Conservation (phyloP, 2,329 filamentous ascomycete species). For the Tolypocladium sp. region DNA sequence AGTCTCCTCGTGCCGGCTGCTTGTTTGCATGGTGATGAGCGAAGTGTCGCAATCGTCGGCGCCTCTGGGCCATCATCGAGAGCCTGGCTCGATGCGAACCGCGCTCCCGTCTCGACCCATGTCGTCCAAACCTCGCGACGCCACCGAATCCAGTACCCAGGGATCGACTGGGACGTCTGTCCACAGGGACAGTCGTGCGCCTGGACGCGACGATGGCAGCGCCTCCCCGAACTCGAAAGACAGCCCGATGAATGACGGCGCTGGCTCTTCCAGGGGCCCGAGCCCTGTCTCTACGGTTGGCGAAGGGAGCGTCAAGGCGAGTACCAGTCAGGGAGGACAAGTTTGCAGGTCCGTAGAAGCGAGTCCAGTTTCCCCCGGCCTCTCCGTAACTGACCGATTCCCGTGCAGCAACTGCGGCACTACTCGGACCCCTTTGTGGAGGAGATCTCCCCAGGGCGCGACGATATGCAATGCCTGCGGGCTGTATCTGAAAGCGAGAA, state of each 20-base stretch:
- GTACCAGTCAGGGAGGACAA: conserved; percentile 44
- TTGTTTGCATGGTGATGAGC: conserved; percentile 18
- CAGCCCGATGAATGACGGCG: conserved; percentile 13
- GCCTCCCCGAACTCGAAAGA: conserved; percentile 16
- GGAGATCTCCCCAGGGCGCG: conserved; percentile 81
- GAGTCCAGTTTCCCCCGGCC: too few species aligned
- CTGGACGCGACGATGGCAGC: conserved; percentile 12
- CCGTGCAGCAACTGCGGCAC: conserved; percentile 78
- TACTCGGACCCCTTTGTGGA: conserved; percentile 88
- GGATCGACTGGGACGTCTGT: conserved; percentile 13
- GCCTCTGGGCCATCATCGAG: conserved; percentile 18
- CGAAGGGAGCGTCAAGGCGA: conserved; percentile 7
- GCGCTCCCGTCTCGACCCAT: conserved; percentile 28
- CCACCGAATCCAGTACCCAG: conserved; percentile 2
- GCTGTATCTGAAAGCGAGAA: conserved; percentile 87
- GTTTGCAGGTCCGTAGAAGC: conserved; percentile 58
- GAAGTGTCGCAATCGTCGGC: conserved; percentile 16
- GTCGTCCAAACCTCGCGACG: conserved; percentile 20
- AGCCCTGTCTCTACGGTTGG: conserved; percentile 16
- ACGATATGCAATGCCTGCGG: conserved; percentile 98
- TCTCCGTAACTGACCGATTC: not conserved
- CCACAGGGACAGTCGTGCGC: conserved; percentile 11
- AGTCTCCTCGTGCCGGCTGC: not conserved
- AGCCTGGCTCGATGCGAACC: conserved; percentile 21
- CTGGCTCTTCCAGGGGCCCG: conserved; percentile 14